Evolutionary conservation across 352 stramenopile genomes (phyloP), one percentile per base, ranked within the genome.

Genomic region (Blastocystis hominis): DNA sequence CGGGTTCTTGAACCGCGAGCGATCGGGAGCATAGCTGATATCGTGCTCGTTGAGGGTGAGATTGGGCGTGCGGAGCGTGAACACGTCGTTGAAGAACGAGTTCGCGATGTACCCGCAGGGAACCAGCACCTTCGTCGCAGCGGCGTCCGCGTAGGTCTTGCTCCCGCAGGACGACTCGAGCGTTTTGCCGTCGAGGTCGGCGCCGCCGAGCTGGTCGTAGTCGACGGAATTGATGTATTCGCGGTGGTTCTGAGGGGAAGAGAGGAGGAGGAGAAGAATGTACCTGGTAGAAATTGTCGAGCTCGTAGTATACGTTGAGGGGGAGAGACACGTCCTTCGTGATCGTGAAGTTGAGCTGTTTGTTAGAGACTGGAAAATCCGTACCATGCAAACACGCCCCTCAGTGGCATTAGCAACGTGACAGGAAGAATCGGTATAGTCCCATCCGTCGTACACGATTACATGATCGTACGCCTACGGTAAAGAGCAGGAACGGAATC

Each of bases 221-320:
- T 92, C 94, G 55, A 93, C 91, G 40, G 92, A 95, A 88, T 94
- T 91, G 77, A 95, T 92, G 89, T 95, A 95, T 42, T 93, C 92
- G 36, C 93, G 92, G 89, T 95, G 93, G 89, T 95, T 95, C 72
- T 84, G 46, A 7, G 3, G 2, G 24, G 24, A 30, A 30, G 9
- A 36, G 40, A 84, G 13, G 3, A 47, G 30, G 24, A n/a, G 5
- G n/a, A 3, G 15, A 24, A 7, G 62, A 56, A 13, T 7, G 50
- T 24, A 84, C 72, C 90, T 95, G 93, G 90, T 95, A 95, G 88
- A 95, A 95, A 89, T 95, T 95, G 90, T 95, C 92, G 68, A 95
- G 91, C 89, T 95, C 92, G 89, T 95, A 95, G 89, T 95, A 95
- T 20, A 95, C 89, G 86, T 92, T 94, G 59, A 95, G 89, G 7